Evolutionary conservation across 2,329 filamentous ascomycete species (phyloP), one percentile per base, ranked within the genome.

Genomic region (Cryphonectria nitschkei): DNA sequence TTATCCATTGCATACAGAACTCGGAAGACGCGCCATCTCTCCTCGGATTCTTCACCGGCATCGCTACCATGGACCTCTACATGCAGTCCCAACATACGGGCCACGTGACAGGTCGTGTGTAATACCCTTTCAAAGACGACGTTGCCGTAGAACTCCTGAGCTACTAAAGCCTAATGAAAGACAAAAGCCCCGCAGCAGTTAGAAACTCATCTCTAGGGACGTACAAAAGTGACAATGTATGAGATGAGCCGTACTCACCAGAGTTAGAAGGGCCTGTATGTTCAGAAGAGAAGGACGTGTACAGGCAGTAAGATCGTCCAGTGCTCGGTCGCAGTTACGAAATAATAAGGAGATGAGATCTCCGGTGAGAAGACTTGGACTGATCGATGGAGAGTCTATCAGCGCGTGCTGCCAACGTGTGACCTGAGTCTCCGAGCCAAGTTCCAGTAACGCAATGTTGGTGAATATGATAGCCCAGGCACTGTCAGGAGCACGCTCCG

Each of bases 241-340:
- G 22, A 26, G 50, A 26, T 7, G n/a, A 14, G 9, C 9, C 3
- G n/a, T n/a, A 54, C 50, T 54, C 50, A 54, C 50, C 14, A 54
- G 9, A 8, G 50, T 29, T 4, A 65, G 32, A 34, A 65, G 63
- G 3, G n/a, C 46, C 63, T 65, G 39, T 9, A 65, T 41, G 46
- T 65, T 46, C 22, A 65, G 63, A n/a, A 65, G 63, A 65, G 41
- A 50, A 37, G 63, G 63, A 29, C 46, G 41, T 4, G 63, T 19
- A 37, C 8, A 65, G 22, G 39, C 9, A 19, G n/a, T 19, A 14
- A 65, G 39, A 41, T 50, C 22, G 4, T 32, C 41, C 19, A 65
- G 63, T 9, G 63, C 63, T 32, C 63, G 39, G 34, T 65, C 46
- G 26, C n/a, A 65, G 43, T 52, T 65, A 14, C 46, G 63, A 16